phyloP scores from a whole-genome alignment of 805 yeast genomes.

The Cyberlindnera subsufficiens region DNA sequence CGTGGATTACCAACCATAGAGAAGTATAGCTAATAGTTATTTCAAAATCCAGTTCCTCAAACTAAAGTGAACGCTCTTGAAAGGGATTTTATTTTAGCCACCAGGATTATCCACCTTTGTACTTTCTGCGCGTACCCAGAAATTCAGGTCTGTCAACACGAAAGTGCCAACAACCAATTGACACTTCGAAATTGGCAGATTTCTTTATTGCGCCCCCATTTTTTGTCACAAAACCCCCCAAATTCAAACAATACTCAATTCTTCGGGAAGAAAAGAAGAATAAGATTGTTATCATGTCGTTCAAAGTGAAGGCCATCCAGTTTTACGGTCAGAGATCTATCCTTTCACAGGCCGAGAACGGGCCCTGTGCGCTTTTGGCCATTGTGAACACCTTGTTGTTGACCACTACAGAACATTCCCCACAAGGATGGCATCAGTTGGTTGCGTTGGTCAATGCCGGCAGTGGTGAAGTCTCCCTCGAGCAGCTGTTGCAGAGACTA shows the following conservation, averaged over 20 bases:
- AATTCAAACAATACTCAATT: not conserved
- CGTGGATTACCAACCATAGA: no score
- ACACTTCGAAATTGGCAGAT: no score
- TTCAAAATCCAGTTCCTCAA: no score
- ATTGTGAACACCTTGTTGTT: slow-evolving; percentile 64
- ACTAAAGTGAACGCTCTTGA: no score
- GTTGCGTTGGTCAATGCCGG: slow-evolving; percentile 26
- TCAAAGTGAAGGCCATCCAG: slow-evolving; percentile 13
- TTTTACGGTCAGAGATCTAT: slow-evolving; percentile 32
- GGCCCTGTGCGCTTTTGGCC: slow-evolving; percentile 86
- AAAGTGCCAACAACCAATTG: no score
- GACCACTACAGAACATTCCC: slow-evolving; percentile 28
- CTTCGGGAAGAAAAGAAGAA: not conserved
- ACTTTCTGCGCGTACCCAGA: no score
- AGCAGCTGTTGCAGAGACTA: slow-evolving; percentile 40
- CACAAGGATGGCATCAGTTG: slow-evolving; percentile 19
- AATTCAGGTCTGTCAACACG: no score
- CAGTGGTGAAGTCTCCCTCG: slow-evolving; percentile 28
- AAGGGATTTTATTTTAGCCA: no score
- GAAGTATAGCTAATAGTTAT: no score
- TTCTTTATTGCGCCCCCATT: no score
- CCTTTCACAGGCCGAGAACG: slow-evolving; percentile 72
- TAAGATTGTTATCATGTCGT: not conserved
- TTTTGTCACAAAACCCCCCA: no score
- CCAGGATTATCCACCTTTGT: no score